Base-by-base conservation (phyloP, 208 protist genomes). In the Sergeia podlipaevii region DNA sequence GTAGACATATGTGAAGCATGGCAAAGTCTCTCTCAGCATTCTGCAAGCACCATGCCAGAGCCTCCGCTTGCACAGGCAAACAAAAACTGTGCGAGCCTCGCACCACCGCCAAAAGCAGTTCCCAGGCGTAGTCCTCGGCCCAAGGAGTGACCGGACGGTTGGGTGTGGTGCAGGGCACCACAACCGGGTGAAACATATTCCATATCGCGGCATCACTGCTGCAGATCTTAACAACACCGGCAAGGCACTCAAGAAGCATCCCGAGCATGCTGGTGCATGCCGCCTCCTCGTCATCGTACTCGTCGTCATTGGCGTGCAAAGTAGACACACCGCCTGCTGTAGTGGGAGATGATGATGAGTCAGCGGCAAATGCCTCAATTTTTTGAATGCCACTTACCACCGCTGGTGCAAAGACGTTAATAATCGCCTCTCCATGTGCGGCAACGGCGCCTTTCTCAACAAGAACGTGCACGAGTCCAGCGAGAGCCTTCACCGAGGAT, bases 121-220 rank as follows among this genome's bases (percentile, higher is more conserved):
- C 87, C 87, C 87, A 94, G 8, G 75, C 83, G 46, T 75, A 32
- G 45, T 94, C 87, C 67, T 91, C 82, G 18, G 57, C 83, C 74
- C 78, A 91, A 21, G 74, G 59, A 5, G 77, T 68, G n/a, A 84
- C 48, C 0, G 60, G 20, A 8, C 52, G 29, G 0, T 39, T 69
- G 15, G 76, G 63, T 23, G 37, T 17, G 0, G 71, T 94, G 72
- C 83, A 94, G 15, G 65, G 65, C 39, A 80, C 21, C 2, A 91
- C 63, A 27, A 91, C 47, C 23, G 61, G 13, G 21, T 46, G 41
- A 39, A 84, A 75, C 15, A 90, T 55, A 0, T 60, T 44, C 80
- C 87, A 94, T 8, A 80, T 36, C 1, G 61, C 55, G 20, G 39
- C 36, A 18, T 79, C 80, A 26, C 29, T 42, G 10, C 20, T 28